Evolutionary conservation across 805 yeast species (phyloP).

Genomic region (Blastobotrys americana): DNA sequence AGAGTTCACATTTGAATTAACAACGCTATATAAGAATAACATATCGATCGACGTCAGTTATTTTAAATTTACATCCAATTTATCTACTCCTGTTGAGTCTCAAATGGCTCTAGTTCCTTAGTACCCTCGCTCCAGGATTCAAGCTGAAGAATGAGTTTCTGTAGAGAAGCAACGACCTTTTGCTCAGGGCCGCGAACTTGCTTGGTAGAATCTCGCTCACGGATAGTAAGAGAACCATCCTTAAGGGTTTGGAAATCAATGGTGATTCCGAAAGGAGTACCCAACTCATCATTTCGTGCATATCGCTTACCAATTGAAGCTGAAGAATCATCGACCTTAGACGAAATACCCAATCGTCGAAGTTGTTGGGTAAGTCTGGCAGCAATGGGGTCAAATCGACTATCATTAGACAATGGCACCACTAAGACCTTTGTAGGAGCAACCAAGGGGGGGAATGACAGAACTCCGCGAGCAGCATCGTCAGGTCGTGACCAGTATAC

Average conservation of each 20-base stretch:
- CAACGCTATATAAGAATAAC: not conserved
- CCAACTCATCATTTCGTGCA: slow-evolving; percentile 96
- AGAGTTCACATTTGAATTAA: too few relatives aligned
- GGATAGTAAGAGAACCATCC: slow-evolving; percentile 83
- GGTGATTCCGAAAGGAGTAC: slow-evolving; percentile 98
- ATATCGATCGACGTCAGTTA: not conserved
- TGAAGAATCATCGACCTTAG: slow-evolving; percentile 94
- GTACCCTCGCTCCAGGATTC: slow-evolving; percentile 84
- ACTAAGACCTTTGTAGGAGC: slow-evolving; percentile 97
- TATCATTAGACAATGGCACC: slow-evolving; percentile 86
- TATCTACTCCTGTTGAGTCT: slow-evolving; percentile 49
- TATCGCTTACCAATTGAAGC: slow-evolving; percentile 98
- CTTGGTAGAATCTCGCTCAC: slow-evolving; percentile 95
- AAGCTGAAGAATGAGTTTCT: slow-evolving; percentile 66
- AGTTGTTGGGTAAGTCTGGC: slow-evolving; percentile 61
- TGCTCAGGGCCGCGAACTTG: slow-evolving; percentile 90
- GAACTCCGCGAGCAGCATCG: slow-evolving; percentile 77
- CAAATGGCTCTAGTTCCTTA: slow-evolving; percentile 61
- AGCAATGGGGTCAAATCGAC: slow-evolving; percentile 69
- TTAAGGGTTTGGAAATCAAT: slow-evolving; percentile 88
- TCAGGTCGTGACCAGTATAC: slow-evolving; percentile 92
- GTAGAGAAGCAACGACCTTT: slow-evolving; percentile 63
- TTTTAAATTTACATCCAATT: too few relatives aligned
- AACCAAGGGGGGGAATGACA: slow-evolving; percentile 88
- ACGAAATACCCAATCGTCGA: slow-evolving; percentile 78